Conservation (phyloP, 1,284 basidiomycete species). For the Pholiota adiposa region DNA sequence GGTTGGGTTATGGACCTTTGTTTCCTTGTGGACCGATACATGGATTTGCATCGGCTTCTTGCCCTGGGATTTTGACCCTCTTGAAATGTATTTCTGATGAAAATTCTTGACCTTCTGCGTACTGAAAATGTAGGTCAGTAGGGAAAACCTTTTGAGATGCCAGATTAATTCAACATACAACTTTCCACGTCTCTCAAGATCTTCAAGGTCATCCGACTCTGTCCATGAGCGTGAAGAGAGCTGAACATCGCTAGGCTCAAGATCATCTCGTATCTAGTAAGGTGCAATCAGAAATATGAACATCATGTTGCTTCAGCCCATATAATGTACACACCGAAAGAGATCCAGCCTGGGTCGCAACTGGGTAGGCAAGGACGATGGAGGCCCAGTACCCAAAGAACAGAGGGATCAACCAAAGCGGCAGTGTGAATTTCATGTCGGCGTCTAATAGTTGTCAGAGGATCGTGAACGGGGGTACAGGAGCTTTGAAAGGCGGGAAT, state of each 20-base stretch:
- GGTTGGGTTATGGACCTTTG: neutral
- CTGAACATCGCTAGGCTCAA: neutral
- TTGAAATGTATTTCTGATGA: neutral
- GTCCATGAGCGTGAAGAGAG: neutral
- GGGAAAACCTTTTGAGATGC: neutral
- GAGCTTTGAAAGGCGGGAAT: neutral
- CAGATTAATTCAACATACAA: neutral
- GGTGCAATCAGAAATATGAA: neutral
- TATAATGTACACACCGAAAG: neutral
- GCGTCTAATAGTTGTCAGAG: neutral
- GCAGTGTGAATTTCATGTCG: neutral
- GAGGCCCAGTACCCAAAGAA: neutral
- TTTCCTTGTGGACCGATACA: neutral
- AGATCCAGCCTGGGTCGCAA: neutral
- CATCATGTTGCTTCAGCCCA: neutral
- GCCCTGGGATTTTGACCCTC: neutral
- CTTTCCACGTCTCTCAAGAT: neutral
- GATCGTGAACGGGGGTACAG: neutral
- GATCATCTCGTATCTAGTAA: neutral
- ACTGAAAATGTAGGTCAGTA: neutral
- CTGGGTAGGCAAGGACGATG: neutral
- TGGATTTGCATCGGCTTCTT: neutral
- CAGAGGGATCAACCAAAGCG: neutral
- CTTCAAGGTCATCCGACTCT: neutral
- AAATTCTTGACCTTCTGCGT: neutral